These are phyloP conservation scores for Xylaria sp. DNA, from an alignment of 2,329 filamentous ascomycete species.

Conservation along the genomic window DNA sequence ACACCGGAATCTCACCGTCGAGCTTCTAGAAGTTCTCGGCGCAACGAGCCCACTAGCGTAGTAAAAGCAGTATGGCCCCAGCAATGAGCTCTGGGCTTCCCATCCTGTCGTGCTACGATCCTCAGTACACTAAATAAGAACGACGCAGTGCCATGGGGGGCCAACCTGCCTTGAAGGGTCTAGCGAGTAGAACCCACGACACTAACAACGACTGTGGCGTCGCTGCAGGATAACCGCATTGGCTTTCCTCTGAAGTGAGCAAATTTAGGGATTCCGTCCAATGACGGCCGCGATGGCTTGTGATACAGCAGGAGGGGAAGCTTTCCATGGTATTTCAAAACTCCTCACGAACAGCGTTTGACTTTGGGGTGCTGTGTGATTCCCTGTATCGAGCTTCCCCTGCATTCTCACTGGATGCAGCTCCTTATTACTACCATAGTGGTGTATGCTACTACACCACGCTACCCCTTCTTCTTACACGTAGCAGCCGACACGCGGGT, in stretches of 20 bases:
- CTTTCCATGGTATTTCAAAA: constrained; percentile 1
- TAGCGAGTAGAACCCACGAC: constrained; percentile 8
- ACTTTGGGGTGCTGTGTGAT: constrained; percentile 8
- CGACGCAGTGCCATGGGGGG: constrained; percentile 6
- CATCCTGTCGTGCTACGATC: constrained; percentile 4
- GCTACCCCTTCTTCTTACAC: constrained; percentile 6
- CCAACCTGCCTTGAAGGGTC: constrained; percentile 27
- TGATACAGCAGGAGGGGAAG: background rate
- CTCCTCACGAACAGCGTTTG: constrained; percentile 10
- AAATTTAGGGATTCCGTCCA: constrained; percentile 5
- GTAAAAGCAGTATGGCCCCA: background rate
- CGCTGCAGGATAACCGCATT: background rate
- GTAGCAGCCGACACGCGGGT: constrained; percentile 10
- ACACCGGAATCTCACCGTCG: constrained; percentile 10
- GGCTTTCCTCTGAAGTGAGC: constrained; percentile 1
- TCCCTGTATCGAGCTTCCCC: constrained; percentile 14
- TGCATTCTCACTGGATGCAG: constrained; percentile 19
- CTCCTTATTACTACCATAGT: background rate
- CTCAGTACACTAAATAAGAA: background rate
- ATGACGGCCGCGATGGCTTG: background rate
- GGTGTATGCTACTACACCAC: background rate
- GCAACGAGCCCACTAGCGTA: constrained; percentile 2
- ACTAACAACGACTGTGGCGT: constrained; percentile 3
- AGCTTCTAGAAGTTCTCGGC: constrained; percentile 27
- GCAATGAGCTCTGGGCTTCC: background rate